Evolutionary conservation across 2,329 filamentous ascomycete genomes (phyloP), one percentile per base, ranked within the genome.

Genomic region (Fusarium sp.): DNA sequence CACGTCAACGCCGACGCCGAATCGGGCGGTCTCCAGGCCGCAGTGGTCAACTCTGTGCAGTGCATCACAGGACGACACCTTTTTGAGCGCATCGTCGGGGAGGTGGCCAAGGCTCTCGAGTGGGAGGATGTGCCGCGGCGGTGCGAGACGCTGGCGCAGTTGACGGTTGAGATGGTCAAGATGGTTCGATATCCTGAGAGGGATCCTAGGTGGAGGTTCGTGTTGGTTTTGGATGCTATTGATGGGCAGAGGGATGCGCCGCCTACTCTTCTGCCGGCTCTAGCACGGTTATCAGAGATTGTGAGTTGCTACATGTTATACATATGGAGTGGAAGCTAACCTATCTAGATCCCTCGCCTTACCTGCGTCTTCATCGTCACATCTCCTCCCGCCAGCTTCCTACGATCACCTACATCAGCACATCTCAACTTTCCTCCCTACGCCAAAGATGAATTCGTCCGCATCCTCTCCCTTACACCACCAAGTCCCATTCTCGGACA

Each of bases 341-440:
- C 22, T 13, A 22, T 54, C 18, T 43, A 97, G 94, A 94, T 98
- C 52, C 93, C 95, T 2, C 91, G 88, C 76, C 88, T 98, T 10
- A 94, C 91, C 8, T 90, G 93, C 37, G 84, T 98, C 70, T 91
- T 97, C 78, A 92, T 97, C 69, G 89, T 95, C 64, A 94, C 91
- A 29, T 89, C 91, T 9, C 92, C 95, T 0, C 88, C 92, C 1
- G 89, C 94, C 1, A 88, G 90, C 41, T 89, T 92, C 75, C 89
- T 97, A 10, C 92, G 94, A 75, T 88, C 90, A 9, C 85, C 93
- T 6, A 91, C 92, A 6, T 88, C 92, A 0, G 92, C 95, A 2
- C 92, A 97, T 81, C 86, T 98, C 29, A 90, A 93, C 79, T 98
- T 98, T 80, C 90, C 94, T 1, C 88, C 94, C 4, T 99, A 98